These are phyloP conservation scores for Xylariaceae sp. DNA, from an alignment of 2,329 filamentous ascomycete species.

Conservation along the genomic window DNA sequence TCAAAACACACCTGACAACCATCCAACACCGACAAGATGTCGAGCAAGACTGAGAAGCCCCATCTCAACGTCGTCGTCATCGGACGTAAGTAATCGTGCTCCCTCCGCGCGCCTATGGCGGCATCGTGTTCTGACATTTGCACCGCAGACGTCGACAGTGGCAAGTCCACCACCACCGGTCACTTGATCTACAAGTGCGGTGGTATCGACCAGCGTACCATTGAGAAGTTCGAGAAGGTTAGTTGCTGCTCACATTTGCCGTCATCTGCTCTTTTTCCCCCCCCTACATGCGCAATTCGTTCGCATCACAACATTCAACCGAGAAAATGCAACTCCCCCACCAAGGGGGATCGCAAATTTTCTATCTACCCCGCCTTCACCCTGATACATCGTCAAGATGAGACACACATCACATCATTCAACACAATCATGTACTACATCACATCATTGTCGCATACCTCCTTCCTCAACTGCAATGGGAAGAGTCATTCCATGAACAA, in stretches of 20 bases:
- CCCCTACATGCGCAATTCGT: constrained; percentile 8
- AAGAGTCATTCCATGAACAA: too few relatives aligned
- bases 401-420: constrained; percentile 16
- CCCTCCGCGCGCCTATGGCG: not conserved
- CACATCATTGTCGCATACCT: not conserved
- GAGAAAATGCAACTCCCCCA: constrained; percentile 14
- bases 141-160: constrained; percentile 33
- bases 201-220: constrained; percentile 99
- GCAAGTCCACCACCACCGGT: constrained; percentile 63
- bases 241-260: constrained; percentile 36
- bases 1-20: constrained; percentile 9
- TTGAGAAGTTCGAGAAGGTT: constrained; percentile 99
- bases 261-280: not conserved
- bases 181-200: constrained; percentile 99
- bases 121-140: constrained; percentile 11
- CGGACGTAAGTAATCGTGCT: constrained; percentile 43
- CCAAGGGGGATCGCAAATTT: constrained; percentile 29
- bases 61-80: constrained; percentile 99
- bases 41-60: constrained; percentile 81
- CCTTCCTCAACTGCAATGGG: too few relatives aligned
- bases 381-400: constrained; percentile 3
- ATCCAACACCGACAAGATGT: constrained; percentile 14
- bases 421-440: constrained; percentile 1
- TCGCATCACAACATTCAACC: not conserved
- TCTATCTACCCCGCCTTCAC: constrained; percentile 30